phyloP scores from a whole-genome alignment of 805 yeast species.

The Clavispora santaluciae region DNA sequence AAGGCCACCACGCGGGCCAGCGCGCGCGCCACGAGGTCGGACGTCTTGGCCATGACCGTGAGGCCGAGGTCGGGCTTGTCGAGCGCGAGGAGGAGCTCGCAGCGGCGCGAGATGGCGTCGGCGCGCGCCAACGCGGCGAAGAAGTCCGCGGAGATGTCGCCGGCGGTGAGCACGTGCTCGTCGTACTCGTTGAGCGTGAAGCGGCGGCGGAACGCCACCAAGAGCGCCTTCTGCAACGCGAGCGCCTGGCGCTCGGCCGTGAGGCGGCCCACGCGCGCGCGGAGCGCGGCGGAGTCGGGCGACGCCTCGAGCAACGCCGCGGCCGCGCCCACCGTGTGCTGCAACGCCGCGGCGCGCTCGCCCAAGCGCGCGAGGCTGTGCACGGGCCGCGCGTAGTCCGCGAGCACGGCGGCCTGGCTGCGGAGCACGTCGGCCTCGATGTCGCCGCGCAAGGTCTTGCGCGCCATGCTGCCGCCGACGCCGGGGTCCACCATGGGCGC shows the following conservation, averaged over 20 bases:
- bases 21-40: conserved; percentile 42
- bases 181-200: conserved; percentile 73
- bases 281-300: no score
- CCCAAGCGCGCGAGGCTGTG: conserved; percentile 19
- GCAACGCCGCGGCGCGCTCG: conserved; percentile 8
- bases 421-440: conserved; percentile 57
- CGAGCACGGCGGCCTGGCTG: conserved; percentile 39
- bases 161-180: conserved; percentile 49
- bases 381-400: conserved; percentile 31
- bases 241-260: conserved; percentile 28
- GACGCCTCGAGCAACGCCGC: conserved; percentile 32
- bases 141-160: conserved; percentile 48
- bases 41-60: conserved; percentile 57
- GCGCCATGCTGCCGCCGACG: conserved; percentile 52
- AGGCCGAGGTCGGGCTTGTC: conserved; percentile 64
- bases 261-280: conserved; percentile 21
- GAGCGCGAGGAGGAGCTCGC: conserved; percentile 65
- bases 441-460: conserved; percentile 56
- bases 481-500: conserved; percentile 41
- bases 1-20: conserved; percentile 25
- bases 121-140: conserved; percentile 58
- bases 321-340: conserved; percentile 25
- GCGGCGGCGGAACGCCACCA: conserved; percentile 50
- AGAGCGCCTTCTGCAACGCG: conserved; percentile 46
- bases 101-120: conserved; percentile 57